A percentile compares a stretch with the other conserved stretches of the same genome.
Evolutionary conservation across 805 yeast species (phyloP).

Genomic region (Komagataella phaffii): DNA sequence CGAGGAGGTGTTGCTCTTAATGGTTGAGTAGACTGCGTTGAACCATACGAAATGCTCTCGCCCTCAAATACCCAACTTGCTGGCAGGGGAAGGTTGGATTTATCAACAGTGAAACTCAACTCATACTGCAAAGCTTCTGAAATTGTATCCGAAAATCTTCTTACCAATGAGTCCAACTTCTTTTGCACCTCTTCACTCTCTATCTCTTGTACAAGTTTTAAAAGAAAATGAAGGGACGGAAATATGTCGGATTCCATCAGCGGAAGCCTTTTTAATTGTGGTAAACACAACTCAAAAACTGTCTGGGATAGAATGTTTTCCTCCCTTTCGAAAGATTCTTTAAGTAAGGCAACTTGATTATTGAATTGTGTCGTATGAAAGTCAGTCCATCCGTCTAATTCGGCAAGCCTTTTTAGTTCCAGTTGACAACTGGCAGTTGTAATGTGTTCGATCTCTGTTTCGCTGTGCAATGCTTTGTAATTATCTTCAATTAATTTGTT

Average conservation of each 20-base stretch:
- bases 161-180: not conserved
- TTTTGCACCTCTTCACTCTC: not conserved
- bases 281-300: not conserved
- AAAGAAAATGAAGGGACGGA: not conserved
- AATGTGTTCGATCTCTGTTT: constrained; percentile 39
- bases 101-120: not conserved
- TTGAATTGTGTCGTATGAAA: constrained; percentile 28
- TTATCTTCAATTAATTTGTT: constrained; percentile 33
- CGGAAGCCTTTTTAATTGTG: not conserved
- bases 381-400: constrained; percentile 43
- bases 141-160: not conserved
- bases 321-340: constrained; percentile 36
- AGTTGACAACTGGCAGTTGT: constrained; percentile 29
- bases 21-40: not conserved
- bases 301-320: not conserved
- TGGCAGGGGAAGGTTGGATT: not conserved
- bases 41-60: not conserved
- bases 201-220: not conserved
- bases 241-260: not conserved
- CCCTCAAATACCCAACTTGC: not conserved
- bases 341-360: constrained; percentile 24
- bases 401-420: constrained; percentile 32
- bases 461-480: constrained; percentile 33
- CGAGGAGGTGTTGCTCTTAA: not conserved
- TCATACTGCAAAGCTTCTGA: not conserved